Conservation (phyloP, 73 alveolate species). For the Paramecium primaurelia region DNA sequence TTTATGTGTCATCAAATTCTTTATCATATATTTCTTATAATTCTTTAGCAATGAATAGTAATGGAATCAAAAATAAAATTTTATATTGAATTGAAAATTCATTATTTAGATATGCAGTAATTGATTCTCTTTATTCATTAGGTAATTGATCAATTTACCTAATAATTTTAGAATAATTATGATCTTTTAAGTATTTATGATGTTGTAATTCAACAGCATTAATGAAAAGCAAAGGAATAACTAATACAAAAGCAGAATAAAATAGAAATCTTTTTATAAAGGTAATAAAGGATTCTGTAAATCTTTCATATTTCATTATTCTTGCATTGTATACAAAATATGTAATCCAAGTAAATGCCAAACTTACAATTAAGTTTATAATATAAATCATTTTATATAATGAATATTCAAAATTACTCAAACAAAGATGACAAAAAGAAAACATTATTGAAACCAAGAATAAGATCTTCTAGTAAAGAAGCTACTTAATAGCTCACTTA, state of each 20-base stretch:
- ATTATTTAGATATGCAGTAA: background rate
- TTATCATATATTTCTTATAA: background rate
- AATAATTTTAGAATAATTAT: background rate
- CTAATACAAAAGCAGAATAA: background rate
- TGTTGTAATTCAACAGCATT: background rate
- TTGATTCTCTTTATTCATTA: background rate
- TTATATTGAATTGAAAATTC: background rate
- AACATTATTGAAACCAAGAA: background rate
- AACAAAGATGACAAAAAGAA: background rate
- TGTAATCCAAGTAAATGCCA: background rate
- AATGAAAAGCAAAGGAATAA: background rate
- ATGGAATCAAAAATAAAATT: background rate
- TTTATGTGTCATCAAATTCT: background rate
- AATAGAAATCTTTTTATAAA: background rate
- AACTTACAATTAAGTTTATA: slow-evolving; percentile 12
- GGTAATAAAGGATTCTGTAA: background rate
- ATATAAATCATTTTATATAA: background rate
- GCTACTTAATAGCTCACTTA: background rate
- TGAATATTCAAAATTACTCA: background rate
- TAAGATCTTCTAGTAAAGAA: background rate
- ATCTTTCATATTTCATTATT: background rate
- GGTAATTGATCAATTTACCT: background rate
- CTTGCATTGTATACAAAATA: background rate
- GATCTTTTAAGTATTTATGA: background rate
- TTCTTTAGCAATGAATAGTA: background rate